Base-by-base conservation (phyloP, 2,329 filamentous ascomycete genomes). In the Calonectria pseudoreteaudii region DNA sequence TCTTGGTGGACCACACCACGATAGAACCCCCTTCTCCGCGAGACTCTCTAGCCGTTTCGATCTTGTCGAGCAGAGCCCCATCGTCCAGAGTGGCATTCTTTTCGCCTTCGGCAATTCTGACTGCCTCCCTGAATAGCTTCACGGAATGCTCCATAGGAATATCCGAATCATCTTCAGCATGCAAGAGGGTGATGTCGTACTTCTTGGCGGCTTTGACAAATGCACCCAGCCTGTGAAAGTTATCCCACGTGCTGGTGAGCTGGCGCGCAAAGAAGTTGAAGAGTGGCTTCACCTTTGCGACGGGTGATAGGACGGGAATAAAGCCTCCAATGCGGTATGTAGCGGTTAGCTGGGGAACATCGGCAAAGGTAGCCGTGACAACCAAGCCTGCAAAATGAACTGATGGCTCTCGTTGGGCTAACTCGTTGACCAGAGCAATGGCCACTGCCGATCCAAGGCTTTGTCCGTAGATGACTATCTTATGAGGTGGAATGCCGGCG, bases 71-170 rank as follows among this genome's bases (percentile, higher is more conserved):
- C 7, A 77, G 49, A 11, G n/a, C 56, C 0, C 20, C 53, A 2
- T 73, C 68, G 28, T 70, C 68, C 7, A 70, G 76, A 20, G 77
- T 75, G 20, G 34, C 11, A 5, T 75, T 62, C 52, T 88, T 89
- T 44, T 79, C 77, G 20, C 77, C 73, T 20, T 87, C 84, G 1
- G 85, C 87, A 67, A 86, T 87, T n/a, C 68, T 65, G 6, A 88
- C 84, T 1, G 87, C 87, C 71, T 88, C 84, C 83, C 85, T 87
- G 76, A 88, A 89, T 4, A 89, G 58, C 5, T 83, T 79, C 30
- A 87, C 80, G 3, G 86, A 87, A 75, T 89, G 87, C 47, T 81
- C 78, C 80, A 82, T 86, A 1, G 86, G 86, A n/a, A 88, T 85
- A 73, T 87, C 85, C 34, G 82, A 83, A 71, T 88, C 86, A 52